Evolutionary conservation across 768 basidiomycete genomes (phyloP).

Genomic region (Suillus fuscotomentosus): DNA sequence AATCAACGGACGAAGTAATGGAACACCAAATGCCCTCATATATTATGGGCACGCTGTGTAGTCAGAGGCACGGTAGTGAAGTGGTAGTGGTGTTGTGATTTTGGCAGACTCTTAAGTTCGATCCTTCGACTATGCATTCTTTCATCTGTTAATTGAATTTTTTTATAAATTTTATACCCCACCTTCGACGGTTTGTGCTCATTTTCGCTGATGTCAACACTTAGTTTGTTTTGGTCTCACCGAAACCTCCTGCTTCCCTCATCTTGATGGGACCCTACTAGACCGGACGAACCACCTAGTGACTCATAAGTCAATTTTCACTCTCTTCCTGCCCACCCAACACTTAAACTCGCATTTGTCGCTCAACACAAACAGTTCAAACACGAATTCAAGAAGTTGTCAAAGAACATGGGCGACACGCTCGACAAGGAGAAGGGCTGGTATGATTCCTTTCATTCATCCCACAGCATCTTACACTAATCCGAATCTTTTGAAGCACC

Average conservation of each 20-base stretch:
- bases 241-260: too few species aligned
- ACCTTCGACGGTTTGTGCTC: too few species aligned
- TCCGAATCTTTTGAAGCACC: conserved; percentile 77
- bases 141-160: background rate
- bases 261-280: too few species aligned
- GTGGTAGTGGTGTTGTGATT: background rate
- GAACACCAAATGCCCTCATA: background rate
- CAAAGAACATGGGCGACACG: conserved; percentile 87
- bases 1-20: background rate
- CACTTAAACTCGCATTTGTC: too few species aligned
- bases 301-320: too few species aligned
- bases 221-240: too few species aligned
- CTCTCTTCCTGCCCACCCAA: too few species aligned
- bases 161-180: too few species aligned
- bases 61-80: background rate
- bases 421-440: conserved; percentile 91
- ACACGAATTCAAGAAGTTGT: conserved; percentile 87
- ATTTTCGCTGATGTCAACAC: too few species aligned
- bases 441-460: conserved; percentile 42
- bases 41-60: background rate
- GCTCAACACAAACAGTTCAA: conserved; percentile 43
- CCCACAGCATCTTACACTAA: conserved; percentile 18
- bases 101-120: background rate
- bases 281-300: too few species aligned
- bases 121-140: background rate